phyloP scores from a whole-genome alignment of 345 rosid species.

The Triadica sebifera region DNA sequence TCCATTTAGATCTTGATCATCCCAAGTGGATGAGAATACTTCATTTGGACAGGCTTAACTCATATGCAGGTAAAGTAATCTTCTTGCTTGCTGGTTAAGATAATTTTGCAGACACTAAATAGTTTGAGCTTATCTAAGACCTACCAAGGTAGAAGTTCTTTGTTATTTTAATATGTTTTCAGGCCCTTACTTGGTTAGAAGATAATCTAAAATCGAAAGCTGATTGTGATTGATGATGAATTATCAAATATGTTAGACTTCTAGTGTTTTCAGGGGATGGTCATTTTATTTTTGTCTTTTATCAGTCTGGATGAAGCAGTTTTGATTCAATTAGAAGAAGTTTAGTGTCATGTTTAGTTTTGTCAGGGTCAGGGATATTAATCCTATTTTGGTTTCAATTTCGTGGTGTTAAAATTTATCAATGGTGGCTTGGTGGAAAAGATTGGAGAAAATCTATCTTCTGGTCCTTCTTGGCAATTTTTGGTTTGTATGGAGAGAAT shows the following conservation, averaged over 20 bases:
- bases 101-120: not conserved
- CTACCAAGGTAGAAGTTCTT: not conserved
- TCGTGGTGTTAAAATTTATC: not conserved
- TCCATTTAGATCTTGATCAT: constrained; percentile 67
- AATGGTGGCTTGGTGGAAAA: not conserved
- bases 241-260: not conserved
- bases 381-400: not conserved
- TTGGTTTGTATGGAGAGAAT: not conserved
- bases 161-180: not conserved
- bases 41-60: constrained; percentile 68
- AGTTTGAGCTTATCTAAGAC: not conserved
- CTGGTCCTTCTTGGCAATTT: not conserved
- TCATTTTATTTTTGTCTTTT: not conserved
- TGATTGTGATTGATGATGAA: not conserved
- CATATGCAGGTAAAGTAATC: constrained; percentile 59
- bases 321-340: not conserved
- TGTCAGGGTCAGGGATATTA: not conserved
- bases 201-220: not conserved
- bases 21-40: constrained; percentile 73
- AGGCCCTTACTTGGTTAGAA: not conserved
- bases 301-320: not conserved
- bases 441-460: not conserved
- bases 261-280: not conserved
- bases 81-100: not conserved
- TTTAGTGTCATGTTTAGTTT: not conserved